Evolutionary conservation across 192 early-diverging fungal species (phyloP), one percentile per base, ranked within the genome.

Genomic region (Oehlia diaphana): DNA sequence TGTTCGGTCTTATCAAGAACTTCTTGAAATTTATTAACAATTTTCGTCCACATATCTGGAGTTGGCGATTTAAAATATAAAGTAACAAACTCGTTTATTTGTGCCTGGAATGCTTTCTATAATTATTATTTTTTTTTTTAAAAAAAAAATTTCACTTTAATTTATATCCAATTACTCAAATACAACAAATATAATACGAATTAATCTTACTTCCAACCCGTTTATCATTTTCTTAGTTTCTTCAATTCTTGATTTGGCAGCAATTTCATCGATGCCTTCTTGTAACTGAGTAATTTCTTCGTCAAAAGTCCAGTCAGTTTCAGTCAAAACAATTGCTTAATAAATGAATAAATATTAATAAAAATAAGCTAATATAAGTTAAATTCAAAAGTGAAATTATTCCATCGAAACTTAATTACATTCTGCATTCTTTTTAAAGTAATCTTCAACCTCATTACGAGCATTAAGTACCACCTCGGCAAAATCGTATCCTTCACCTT

Each of bases 251-350:
- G 91, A 91, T 62, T 90, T 80, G 13, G 82, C 76, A 8, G 87
- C 88, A 58, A 92, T 81, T 28, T 90, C 86, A 2, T 87, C 76
- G 69, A 95, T 84, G 19, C 93, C 94, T n/a, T 86, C 83, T 70
- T 85, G 72, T 62, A 95, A 87, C 50, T 91, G 88, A 28, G 69
- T 77, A 23, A 79, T 78, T 42, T 93, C 91, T 74, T 92, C 89
- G 4, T 88, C 89, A 81, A 83, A 89, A 0, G 81, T 82, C 95
- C 95, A 96, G 63, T 94, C 91, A 4, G 92, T 89, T 13, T 88
- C 93, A 4, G 87, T 74, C 63, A 96, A 76, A 62, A 87, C 85
- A 42, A 91, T 88, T 14, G 82, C 86, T 79, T 90, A 90, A 31
- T 83, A 86, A 19, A 31, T 80, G 35, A 33, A 82, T 72, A 81